Base-by-base conservation (phyloP, 108 stramenopile genomes). In the Seminavis robusta region DNA sequence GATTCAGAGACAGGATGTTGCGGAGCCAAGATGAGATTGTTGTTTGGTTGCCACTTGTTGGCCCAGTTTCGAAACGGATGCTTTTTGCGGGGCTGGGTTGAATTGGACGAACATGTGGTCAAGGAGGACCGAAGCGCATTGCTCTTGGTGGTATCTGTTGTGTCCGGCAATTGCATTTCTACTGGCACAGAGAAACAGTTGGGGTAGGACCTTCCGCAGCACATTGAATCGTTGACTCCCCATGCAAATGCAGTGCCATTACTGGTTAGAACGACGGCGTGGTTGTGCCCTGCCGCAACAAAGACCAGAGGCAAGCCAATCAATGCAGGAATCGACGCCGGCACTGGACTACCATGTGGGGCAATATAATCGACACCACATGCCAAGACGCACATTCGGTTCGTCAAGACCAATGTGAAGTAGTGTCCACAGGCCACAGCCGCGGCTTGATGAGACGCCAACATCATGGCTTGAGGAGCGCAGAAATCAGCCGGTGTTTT, bases 191-290 rank as follows among this genome's bases (percentile, higher is more conserved):
- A 32, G 4, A 87, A 38, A 29, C 31, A 38, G 36, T 61, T 47
- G 3, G 86, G 86, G 66, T 53, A 87, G 23, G 67, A 70, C 25
- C 86, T 58, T 39, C 79, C 81, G 58, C 86, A 87, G 38, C 76
- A 77, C 20, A 77, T 77, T 7, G 61, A 59, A 21, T 37, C 33
- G 55, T 88, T 88, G 26, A 60, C 51, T 11, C 86, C 86, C 86
- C 83, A 88, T 45, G 81, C 60, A 57, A 59, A 81, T 20, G 86
- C 80, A 19, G 83, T 75, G 2, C 86, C 86, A 54, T 74, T 66
- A 4, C 73, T 76, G 4, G 86, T 88, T n/a, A 84, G 39, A 7
- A 84, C 86, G n/a, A 81, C 75, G 0, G 76, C 83, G 62, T 88
- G 86, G 24, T 50, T 24, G 38, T 76, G 46, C 24, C 86, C 86